Evolutionary conservation across 164 flowering plant species (phyloP).

Genomic region (Stephania cephalantha): DNA sequence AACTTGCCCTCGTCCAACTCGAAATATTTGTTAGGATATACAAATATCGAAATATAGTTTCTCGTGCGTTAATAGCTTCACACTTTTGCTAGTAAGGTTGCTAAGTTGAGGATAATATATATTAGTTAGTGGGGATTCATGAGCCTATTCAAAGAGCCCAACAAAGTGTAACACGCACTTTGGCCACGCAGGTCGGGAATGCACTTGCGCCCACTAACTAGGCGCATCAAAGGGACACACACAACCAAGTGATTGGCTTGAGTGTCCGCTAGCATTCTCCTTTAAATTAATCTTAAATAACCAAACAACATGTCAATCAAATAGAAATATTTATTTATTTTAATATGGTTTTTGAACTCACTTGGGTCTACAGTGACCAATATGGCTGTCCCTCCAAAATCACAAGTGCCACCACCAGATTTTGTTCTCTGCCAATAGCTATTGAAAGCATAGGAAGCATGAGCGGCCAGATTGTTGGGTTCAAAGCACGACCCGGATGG

Average conservation of each 20-base stretch:
- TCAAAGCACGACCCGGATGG: slow-evolving; percentile 60
- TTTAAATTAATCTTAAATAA: too few relatives aligned
- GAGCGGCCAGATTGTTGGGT: slow-evolving; percentile 61
- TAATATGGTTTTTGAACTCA: slow-evolving; percentile 23
- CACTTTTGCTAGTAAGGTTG: neutral
- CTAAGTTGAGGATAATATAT: neutral
- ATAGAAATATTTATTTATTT: too few relatives aligned
- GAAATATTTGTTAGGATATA: too few relatives aligned
- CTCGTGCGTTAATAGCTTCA: neutral
- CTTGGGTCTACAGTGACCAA: slow-evolving; percentile 88
- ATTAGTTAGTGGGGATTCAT: neutral
- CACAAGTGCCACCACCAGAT: slow-evolving; percentile 71
- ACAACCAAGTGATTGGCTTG: too few relatives aligned
- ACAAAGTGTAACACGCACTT: too few relatives aligned
- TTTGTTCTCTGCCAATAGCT: slow-evolving; percentile 87
- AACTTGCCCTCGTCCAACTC: too few relatives aligned
- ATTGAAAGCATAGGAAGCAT: slow-evolving; percentile 90
- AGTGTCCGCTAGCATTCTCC: too few relatives aligned
- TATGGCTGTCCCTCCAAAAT: slow-evolving; percentile 83
- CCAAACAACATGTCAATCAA: too few relatives aligned
- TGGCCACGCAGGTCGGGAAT: too few relatives aligned
- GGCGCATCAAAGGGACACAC: too few relatives aligned
- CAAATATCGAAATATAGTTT: neutral
- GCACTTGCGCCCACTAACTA: too few relatives aligned
- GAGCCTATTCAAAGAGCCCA: neutral